A percentile compares a stretch with the other conserved stretches of the same genome.
These are phyloP conservation scores for Mesembryanthemum crystallinum DNA, from an alignment of 148 eudicot genomes.

Conservation along the genomic window DNA sequence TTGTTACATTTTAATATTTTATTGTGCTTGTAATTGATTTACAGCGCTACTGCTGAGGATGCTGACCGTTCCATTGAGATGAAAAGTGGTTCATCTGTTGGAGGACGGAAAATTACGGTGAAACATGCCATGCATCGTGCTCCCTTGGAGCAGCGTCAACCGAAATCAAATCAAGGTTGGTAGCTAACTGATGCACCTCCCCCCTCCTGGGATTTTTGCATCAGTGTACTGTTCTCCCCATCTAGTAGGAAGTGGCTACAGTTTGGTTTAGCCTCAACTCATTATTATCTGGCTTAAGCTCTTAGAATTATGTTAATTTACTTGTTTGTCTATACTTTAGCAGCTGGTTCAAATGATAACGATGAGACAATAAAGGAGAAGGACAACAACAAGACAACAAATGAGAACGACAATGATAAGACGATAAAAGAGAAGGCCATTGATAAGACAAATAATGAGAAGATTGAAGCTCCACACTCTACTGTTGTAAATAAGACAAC, in stretches of 20 bases:
- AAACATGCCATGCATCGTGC: constrained; percentile 85
- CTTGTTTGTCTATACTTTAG: constrained; percentile 20
- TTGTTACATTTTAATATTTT: background rate
- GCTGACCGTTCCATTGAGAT: constrained; percentile 81
- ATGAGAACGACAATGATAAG: constrained; percentile 21
- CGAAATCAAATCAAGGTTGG: constrained; percentile 65
- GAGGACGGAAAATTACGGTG: constrained; percentile 72
- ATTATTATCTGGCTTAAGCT: background rate
- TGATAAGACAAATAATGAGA: constrained; percentile 14
- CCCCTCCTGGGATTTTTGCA: background rate
- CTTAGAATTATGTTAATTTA: background rate
- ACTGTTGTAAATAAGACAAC: too few species aligned
- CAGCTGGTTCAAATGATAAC: constrained; percentile 36
- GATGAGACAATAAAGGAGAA: background rate
- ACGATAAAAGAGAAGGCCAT: constrained; percentile 14
- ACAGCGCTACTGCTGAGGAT: constrained; percentile 85
- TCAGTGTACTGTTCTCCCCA: background rate
- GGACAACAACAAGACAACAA: background rate
- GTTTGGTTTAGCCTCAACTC: background rate
- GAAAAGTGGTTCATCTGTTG: constrained; percentile 75
- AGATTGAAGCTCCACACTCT: background rate
- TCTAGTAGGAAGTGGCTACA: background rate
- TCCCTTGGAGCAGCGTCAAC: constrained; percentile 71
- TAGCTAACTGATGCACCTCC: background rate
- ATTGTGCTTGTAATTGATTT: constrained; percentile 1